Percentiles rank a stretch among this genome's conserved stretches.
Evolutionary conservation across 2,329 filamentous ascomycete genomes (phyloP).

Genomic region (Fusarium hostae): DNA sequence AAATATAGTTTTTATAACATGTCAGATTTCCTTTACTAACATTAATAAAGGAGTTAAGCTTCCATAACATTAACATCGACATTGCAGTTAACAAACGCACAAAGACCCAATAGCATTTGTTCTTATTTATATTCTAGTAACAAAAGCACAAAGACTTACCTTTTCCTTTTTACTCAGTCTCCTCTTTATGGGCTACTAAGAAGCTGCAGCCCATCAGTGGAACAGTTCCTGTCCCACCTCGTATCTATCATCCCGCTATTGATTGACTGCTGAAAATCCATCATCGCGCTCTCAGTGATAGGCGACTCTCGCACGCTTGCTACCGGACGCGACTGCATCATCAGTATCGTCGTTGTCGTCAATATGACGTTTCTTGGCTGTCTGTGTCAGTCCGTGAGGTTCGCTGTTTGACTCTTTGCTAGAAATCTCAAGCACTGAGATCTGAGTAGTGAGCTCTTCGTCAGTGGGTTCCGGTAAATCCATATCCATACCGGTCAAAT

Average conservation of each 20-base stretch:
- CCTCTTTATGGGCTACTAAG: too few relatives aligned
- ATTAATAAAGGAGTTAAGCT: fast-evolving
- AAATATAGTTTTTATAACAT: fast-evolving
- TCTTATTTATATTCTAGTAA: neutral
- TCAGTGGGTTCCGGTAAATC: neutral
- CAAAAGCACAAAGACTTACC: too few relatives aligned
- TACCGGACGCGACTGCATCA: neutral
- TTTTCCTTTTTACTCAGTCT: fast-evolving
- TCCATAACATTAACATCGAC: too few relatives aligned
- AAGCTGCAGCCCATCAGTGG: neutral
- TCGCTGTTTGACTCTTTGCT: neutral
- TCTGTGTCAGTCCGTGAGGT: too few relatives aligned
- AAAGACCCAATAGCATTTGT: fast-evolving
- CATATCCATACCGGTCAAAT: neutral
- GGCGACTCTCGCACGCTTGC: neutral
- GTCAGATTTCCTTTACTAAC: fast-evolving
- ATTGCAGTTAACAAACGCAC: fast-evolving
- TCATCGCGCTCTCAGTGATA: fast-evolving
- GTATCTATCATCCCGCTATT: too few relatives aligned
- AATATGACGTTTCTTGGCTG: neutral
- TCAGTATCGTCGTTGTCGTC: too few relatives aligned
- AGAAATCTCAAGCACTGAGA: neutral
- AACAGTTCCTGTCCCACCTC: too few relatives aligned
- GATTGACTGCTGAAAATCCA: too few relatives aligned
- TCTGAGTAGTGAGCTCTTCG: neutral